Evolutionary conservation across 805 yeast species (phyloP).

Genomic region (Komagataella ulmi): DNA sequence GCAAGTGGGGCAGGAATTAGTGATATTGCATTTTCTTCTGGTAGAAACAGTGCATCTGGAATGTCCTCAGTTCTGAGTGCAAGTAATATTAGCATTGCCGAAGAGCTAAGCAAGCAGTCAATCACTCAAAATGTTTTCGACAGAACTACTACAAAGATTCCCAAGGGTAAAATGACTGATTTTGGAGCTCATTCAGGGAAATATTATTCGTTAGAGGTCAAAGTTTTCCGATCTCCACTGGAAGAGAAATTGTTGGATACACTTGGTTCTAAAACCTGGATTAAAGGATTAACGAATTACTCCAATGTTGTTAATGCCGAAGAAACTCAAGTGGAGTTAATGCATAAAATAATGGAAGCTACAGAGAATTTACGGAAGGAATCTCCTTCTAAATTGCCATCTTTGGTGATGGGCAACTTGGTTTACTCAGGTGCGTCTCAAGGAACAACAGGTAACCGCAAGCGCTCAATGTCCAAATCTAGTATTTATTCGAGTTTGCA

Average conservation of each 20-base stretch:
- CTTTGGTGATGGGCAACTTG: not conserved
- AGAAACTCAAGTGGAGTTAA: not conserved
- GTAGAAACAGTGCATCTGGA: not conserved
- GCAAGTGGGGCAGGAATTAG: not conserved
- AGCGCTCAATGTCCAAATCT: not conserved
- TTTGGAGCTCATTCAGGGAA: conserved; percentile 59
- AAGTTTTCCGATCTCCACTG: conserved; percentile 36
- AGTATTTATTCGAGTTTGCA: not conserved
- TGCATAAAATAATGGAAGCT: not conserved
- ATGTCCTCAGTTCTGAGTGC: not conserved
- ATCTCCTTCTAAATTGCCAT: not conserved
- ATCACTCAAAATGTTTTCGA: not conserved
- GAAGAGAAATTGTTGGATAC: conserved; percentile 30
- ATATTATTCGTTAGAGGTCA: conserved; percentile 55
- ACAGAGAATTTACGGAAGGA: not conserved
- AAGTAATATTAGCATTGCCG: conserved; percentile 1
- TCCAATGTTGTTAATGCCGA: not conserved
- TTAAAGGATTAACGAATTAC: not conserved
- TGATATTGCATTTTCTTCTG: not conserved
- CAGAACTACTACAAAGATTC: conserved; percentile 15
- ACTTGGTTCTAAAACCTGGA: not conserved
- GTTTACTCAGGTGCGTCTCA: not conserved
- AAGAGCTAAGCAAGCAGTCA: conserved; percentile 1
- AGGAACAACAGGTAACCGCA: not conserved
- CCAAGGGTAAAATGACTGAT: conserved; percentile 41